A percentile compares a stretch with the other conserved stretches of the same genome.
phyloP scores from a whole-genome alignment of 495 filamentous ascomycete genomes.

The Aspergillus ostianus region DNA sequence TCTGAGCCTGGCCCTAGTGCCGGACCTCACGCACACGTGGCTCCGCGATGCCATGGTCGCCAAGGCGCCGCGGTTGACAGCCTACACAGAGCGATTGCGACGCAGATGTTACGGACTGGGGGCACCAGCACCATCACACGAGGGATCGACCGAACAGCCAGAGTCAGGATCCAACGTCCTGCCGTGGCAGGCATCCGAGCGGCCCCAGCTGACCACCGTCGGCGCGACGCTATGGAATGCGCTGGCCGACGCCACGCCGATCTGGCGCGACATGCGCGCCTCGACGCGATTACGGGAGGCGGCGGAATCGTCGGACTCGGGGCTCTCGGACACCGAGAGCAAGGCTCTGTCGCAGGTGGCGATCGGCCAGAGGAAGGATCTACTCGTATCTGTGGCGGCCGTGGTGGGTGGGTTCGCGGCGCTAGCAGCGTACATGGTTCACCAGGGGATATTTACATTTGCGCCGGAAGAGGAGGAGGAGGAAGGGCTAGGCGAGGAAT shows the following conservation, averaged over 20 bases:
- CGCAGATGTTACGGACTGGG: conserved; percentile 37
- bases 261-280: conserved; percentile 37
- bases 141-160: conserved; percentile 11
- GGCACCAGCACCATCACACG: background rate
- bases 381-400: conserved; percentile 37
- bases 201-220: conserved; percentile 33
- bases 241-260: conserved; percentile 41
- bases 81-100: conserved; percentile 52
- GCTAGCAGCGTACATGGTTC: conserved; percentile 42
- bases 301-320: conserved; percentile 28
- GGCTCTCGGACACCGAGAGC: conserved; percentile 26
- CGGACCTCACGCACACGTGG: conserved; percentile 70
- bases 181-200: conserved; percentile 38
- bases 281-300: conserved; percentile 35
- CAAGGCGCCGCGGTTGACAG: conserved; percentile 52
- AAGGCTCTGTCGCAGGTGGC: conserved; percentile 27
- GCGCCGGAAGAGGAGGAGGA: conserved; percentile 20
- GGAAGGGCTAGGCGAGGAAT: conserved; percentile 18
- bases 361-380: conserved; percentile 32
- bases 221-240: conserved; percentile 38
- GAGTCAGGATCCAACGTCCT: conserved; percentile 14
- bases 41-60: conserved; percentile 59
- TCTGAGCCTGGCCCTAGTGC: conserved; percentile 67
- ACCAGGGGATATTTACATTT: conserved; percentile 24
- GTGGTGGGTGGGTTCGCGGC: conserved; percentile 36